Evolutionary conservation across 148 eudicot species (phyloP), one percentile per base, ranked within the genome.

Genomic region (Nyssa sinensis): DNA sequence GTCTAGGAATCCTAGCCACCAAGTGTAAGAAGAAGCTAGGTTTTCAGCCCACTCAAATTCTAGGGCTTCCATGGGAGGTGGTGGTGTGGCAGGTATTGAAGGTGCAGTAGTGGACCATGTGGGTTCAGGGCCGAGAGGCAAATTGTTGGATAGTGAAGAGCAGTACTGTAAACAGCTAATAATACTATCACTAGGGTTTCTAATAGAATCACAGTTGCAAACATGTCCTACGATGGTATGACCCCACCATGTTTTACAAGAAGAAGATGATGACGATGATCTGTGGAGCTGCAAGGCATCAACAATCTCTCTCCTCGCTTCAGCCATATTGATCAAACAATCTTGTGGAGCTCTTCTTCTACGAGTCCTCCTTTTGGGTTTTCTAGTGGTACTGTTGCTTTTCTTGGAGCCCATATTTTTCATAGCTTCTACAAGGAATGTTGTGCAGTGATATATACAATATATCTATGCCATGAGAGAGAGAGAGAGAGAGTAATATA

Each of bases 31-130:
- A 72, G 75, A 72, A 34, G 75, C 27, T 9, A 59, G 39, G 30
- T 58, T 71, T 14, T 72, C 75, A 4, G 25, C 30, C 75, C 75
- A 72, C 53, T 72, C 75, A 72, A 59, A 61, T 55, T 72, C 75
- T 14, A 59, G 33, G 14, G 27, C 66, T 23, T 37, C 66, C 65
- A 24, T 44, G 3, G 66, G 23, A 11, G 66, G 41, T 12, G 61
- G 27, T 34, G 74, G 49, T 7, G 47, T 35, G 14, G 19, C 62
- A 6, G 60, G 32, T 28, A 61, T 66, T 24, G 75, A 64, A 35
- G 75, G 75, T 55, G 65, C 55, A 23, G 75, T 72, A 2, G 75
- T 72, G 12, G 75, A 72, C 75, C 75, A 72, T 21, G 61, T 72
- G 9, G 75, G 75, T 28, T 72, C 66, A n/a, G 75, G 75, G 4